Conservation (phyloP, 257 asterid species). For the Solanum medicagineum region DNA sequence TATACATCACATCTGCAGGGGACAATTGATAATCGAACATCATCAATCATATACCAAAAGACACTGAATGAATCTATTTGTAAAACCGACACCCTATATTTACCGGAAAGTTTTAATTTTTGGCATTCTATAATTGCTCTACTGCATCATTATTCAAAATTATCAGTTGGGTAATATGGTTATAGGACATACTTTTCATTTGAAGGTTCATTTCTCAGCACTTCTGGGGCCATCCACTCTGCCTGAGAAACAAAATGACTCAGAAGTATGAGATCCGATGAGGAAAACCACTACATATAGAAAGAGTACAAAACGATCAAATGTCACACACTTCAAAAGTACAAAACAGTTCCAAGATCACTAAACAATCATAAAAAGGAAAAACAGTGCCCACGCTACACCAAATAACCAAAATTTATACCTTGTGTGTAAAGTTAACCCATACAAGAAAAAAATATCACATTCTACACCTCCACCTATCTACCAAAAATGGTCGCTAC, state of each 20-base stretch:
- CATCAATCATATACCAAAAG: background rate
- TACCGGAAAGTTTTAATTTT: background rate
- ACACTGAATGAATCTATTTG: background rate
- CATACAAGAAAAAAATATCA: background rate
- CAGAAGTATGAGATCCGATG: background rate
- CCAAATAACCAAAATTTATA: background rate
- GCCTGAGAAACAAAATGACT: constrained; percentile 45
- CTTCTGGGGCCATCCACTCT: constrained; percentile 99
- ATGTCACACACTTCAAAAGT: background rate
- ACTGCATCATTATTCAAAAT: background rate
- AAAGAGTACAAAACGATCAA: background rate
- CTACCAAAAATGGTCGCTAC: background rate
- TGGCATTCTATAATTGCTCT: background rate
- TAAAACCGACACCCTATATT: background rate
- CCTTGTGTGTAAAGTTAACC: background rate
- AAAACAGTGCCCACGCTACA: background rate
- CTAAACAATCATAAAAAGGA: background rate
- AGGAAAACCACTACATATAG: background rate
- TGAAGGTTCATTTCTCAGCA: constrained; percentile 92
- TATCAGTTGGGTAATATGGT: background rate
- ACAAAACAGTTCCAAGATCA: background rate
- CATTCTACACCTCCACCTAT: background rate
- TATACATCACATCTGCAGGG: constrained; percentile 79
- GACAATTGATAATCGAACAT: background rate
- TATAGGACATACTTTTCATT: constrained; percentile 62